Conservation (phyloP, 352 stramenopile genomes). For the Phytophthora meadii region DNA sequence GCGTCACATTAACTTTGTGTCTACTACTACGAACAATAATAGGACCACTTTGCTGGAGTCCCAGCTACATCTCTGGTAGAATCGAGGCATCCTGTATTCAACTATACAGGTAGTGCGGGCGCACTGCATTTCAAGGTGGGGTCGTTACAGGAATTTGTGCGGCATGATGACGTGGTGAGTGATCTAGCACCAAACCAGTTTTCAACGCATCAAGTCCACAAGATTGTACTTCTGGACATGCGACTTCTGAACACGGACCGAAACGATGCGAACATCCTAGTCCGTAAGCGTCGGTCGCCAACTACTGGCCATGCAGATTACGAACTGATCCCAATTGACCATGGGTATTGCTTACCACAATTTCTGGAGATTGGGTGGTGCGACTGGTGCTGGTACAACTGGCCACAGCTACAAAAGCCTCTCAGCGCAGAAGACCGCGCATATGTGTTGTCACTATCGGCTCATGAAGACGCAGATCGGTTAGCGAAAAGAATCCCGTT, state of each 20-base stretch:
- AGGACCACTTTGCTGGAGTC: conserved; percentile 87
- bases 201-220: conserved; percentile 95
- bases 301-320: conserved; percentile 75
- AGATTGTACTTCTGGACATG: conserved; percentile 99
- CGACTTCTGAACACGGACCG: conserved; percentile 97
- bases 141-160: conserved; percentile 97
- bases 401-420: conserved; percentile 90
- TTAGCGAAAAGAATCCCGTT: conserved; percentile 79
- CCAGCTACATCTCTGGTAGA: conserved; percentile 84
- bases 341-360: conserved; percentile 97
- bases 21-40: conserved; percentile 29
- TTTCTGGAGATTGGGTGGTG: conserved; percentile 97
- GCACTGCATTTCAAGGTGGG: conserved; percentile 93
- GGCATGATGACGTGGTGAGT: conserved; percentile 94
- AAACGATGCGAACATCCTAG: conserved; percentile 98
- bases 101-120: conserved; percentile 57
- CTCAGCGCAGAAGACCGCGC: conserved; percentile 63
- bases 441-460: conserved; percentile 72
- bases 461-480: conserved; percentile 59
- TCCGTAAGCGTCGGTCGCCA: conserved; percentile 76
- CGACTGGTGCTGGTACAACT: conserved; percentile 99
- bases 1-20: conserved; percentile 19
- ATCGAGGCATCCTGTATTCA: conserved; percentile 79
- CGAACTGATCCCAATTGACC: conserved; percentile 99
- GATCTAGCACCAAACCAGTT: conserved; percentile 93